Evolutionary conservation across 2,329 filamentous ascomycete genomes (phyloP).

Genomic region (Alternaria burnsii): DNA sequence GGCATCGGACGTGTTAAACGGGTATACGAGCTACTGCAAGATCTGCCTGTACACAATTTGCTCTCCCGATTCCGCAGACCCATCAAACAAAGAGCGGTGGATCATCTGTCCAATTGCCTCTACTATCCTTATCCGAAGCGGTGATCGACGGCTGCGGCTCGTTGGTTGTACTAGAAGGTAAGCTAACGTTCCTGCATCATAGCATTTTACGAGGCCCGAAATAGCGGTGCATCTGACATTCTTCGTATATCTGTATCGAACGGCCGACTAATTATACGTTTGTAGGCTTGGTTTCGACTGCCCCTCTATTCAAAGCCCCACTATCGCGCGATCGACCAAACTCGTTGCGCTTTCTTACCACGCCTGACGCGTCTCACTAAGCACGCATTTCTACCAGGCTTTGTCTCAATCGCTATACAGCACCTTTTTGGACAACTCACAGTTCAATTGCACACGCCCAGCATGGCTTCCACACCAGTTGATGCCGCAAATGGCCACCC

Average conservation of each 20-base stretch:
- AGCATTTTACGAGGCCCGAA: neutral
- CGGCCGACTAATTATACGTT: neutral
- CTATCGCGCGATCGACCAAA: constrained; percentile 14
- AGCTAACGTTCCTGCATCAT: constrained; percentile 8
- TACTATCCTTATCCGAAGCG: constrained; percentile 16
- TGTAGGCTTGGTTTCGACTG: constrained; percentile 2
- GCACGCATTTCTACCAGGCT: constrained; percentile 20
- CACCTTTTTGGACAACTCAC: neutral
- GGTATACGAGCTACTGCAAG: constrained; percentile 6
- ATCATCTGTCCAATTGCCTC: constrained; percentile 43
- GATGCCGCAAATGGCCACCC: constrained; percentile 34
- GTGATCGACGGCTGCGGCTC: constrained; percentile 11
- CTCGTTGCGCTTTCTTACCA: constrained; percentile 11
- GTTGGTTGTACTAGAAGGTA: constrained; percentile 7
- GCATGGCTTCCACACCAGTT: constrained; percentile 46
- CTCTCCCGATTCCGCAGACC: constrained; percentile 13
- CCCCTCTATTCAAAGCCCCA: constrained; percentile 13
- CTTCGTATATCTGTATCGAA: constrained; percentile 4
- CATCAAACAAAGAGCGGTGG: constrained; percentile 38
- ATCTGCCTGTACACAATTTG: neutral
- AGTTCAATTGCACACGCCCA: constrained; percentile 14
- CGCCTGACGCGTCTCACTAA: constrained; percentile 21
- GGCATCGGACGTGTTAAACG: constrained; percentile 6
- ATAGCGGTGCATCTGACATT: constrained; percentile 11
- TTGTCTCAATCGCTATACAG: constrained; percentile 15